Evolutionary conservation across 495 filamentous ascomycete genomes (phyloP), one percentile per base, ranked within the genome.

Genomic region (Apodospora peruviana): DNA sequence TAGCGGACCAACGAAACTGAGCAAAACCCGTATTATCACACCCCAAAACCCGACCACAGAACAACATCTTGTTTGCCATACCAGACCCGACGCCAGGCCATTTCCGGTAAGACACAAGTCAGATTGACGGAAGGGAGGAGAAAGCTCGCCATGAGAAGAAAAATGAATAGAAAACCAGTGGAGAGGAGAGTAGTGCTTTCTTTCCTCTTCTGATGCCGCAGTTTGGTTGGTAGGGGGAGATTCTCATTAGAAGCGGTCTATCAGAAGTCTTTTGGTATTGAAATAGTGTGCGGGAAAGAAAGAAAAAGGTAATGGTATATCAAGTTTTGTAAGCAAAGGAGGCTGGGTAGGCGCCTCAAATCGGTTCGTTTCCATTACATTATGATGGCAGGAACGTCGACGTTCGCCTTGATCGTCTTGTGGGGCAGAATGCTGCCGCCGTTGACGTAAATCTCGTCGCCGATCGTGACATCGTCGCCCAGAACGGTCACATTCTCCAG

Each of bases 351-450:
- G n/a, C n/a, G n/a, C n/a, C n/a, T n/a, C n/a, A n/a, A n/a, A n/a
- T n/a, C n/a, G n/a, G n/a, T n/a, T n/a, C n/a, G n/a, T n/a, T n/a
- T n/a, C n/a, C 25, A 10, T 49, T 87, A 91, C 87, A 91, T 91
- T 66, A 91, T 90, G 58, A 91, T 91, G 32, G 87, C 85, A 43
- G 87, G 87, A 50, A 86, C 80, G 75, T 99, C 93, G 65, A 99
- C 88, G 69, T 99, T 99, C 57, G 81, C 75, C 80, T 99, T 99
- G 79, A 99, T 97, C 66, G 85, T 91, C 85, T 99, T 99, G 73
- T 99, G 93, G 18, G 93, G 93, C 59, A 99, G 73, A 51, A 99
- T 84, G 54, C 88, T 91, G 48, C 94, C 93, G 57, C 93, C 93
- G 71, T 99, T 99, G 65, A 97, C 94, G 68, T 99, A 97, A 35